These are phyloP conservation scores for Salinomyces thailandicus DNA, from an alignment of 2,329 filamentous ascomycete genomes.

Conservation along the genomic window DNA sequence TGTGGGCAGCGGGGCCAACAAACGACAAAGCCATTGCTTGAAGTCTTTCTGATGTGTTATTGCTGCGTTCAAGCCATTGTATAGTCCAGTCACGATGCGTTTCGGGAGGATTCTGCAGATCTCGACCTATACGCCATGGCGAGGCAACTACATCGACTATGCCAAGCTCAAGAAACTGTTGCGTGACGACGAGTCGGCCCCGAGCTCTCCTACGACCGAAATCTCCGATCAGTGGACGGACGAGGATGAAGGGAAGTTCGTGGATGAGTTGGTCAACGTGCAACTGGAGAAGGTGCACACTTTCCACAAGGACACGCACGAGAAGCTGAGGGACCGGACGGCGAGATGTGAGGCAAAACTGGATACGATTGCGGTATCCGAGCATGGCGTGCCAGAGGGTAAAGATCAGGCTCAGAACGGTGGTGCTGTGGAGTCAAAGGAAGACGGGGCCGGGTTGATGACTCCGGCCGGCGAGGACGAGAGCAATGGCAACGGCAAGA, in stretches of 20 bases:
- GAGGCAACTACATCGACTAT: constrained; percentile 92
- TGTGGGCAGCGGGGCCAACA: no score
- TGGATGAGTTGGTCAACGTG: constrained; percentile 86
- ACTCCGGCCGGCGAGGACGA: constrained; percentile 15
- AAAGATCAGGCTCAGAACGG: constrained; percentile 20
- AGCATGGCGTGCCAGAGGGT: constrained; percentile 20
- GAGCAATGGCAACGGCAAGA: constrained; percentile 25
- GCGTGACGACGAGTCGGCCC: constrained; percentile 57
- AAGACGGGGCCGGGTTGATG: constrained; percentile 14
- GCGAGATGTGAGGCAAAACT: constrained; percentile 57
- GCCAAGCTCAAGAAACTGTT: constrained; percentile 81
- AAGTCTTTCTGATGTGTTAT: no score
- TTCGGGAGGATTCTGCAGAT: constrained; percentile 82
- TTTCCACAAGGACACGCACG: constrained; percentile 75
- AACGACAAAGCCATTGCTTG: no score
- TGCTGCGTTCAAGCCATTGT: background rate
- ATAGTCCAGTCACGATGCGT: constrained; percentile 50
- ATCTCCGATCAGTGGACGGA: constrained; percentile 66
- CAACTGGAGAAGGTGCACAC: constrained; percentile 89
- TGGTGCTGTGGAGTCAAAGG: background rate
- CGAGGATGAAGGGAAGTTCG: constrained; percentile 85
- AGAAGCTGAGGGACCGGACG: constrained; percentile 70
- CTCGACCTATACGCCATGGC: constrained; percentile 78
- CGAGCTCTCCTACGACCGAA: constrained; percentile 35
- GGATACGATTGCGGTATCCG: constrained; percentile 41